Conservation (phyloP, 176 grass and related monocot species). For the Urochloa ruziziensis region DNA sequence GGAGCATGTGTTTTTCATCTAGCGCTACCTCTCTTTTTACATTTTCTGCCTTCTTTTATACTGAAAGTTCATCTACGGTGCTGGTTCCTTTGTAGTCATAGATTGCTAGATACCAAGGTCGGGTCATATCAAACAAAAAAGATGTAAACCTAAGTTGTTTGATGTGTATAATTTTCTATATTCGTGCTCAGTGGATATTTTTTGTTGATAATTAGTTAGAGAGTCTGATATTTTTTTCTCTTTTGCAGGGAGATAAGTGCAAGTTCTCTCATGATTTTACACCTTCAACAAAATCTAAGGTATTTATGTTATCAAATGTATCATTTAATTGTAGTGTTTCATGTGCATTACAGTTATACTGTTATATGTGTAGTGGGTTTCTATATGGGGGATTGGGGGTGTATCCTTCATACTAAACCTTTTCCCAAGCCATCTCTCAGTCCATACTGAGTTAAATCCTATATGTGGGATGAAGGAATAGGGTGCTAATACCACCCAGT, state of each 20-base stretch:
- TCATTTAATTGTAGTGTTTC: background rate
- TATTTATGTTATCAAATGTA: slow-evolving; percentile 24
- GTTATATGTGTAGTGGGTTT: background rate
- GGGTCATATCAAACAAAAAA: background rate
- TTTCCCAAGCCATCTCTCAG: background rate
- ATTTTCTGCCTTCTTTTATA: slow-evolving; percentile 14
- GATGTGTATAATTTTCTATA: background rate
- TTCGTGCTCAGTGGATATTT: background rate
- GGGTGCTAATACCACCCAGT: background rate
- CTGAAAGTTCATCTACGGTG: slow-evolving; percentile 8
- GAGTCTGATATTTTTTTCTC: slow-evolving; percentile 16
- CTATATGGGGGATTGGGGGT: background rate
- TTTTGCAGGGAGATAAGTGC: slow-evolving; percentile 71
- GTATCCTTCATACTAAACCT: background rate
- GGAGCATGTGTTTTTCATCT: background rate
- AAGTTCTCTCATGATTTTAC: slow-evolving; percentile 90
- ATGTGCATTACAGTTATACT: slow-evolving; percentile 16
- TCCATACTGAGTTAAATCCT: background rate
- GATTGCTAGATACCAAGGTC: background rate
- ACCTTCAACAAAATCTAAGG: slow-evolving; percentile 92
- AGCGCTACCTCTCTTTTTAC: slow-evolving; percentile 1
- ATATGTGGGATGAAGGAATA: background rate
- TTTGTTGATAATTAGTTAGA: background rate
- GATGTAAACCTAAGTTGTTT: background rate
- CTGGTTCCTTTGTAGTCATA: background rate